Percentiles rank a stretch among this genome's conserved stretches.
Conservation (phyloP, 495 filamentous ascomycete genomes). For the Chaetomium tenue region DNA sequence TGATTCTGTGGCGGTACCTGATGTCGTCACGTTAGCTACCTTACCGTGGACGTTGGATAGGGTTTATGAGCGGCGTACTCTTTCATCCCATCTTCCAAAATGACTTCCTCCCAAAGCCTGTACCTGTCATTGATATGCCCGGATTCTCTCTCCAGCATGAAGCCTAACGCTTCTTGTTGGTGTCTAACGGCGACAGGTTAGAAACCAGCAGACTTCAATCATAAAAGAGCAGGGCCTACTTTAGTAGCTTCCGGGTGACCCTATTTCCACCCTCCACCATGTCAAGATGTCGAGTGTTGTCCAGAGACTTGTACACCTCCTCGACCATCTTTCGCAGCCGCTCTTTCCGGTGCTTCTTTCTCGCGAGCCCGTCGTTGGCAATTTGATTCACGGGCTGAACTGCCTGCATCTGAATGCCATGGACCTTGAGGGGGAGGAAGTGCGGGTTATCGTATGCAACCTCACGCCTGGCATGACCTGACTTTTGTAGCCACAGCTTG, state of each 20-base stretch:
- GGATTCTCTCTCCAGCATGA: constrained; percentile 1
- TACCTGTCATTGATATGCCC: not conserved
- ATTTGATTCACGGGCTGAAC: not conserved
- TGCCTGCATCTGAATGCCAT: not conserved
- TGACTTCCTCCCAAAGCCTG: not conserved
- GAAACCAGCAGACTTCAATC: not conserved
- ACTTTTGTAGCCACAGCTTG: not conserved
- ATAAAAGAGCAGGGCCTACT: not conserved
- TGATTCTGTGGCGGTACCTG: not conserved
- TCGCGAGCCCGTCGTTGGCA: not conserved
- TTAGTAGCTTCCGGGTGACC: not conserved
- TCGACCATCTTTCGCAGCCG: not conserved
- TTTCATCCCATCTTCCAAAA: not conserved
- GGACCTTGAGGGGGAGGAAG: not conserved
- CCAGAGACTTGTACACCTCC: constrained; percentile 2
- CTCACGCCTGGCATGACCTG: not conserved
- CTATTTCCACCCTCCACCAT: not conserved
- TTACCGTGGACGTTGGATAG: not conserved
- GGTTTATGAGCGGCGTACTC: not conserved
- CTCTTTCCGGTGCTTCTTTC: not conserved
- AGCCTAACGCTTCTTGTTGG: not conserved
- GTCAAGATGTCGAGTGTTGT: constrained; percentile 1
- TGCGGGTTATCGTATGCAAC: not conserved
- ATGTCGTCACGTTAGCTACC: not conserved
- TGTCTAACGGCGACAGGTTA: not conserved